Percentiles rank a stretch among this genome's conserved stretches.
These are phyloP conservation scores for Acanthamoeba castellanii DNA, from an alignment of 208 protist species.

Conservation along the genomic window DNA sequence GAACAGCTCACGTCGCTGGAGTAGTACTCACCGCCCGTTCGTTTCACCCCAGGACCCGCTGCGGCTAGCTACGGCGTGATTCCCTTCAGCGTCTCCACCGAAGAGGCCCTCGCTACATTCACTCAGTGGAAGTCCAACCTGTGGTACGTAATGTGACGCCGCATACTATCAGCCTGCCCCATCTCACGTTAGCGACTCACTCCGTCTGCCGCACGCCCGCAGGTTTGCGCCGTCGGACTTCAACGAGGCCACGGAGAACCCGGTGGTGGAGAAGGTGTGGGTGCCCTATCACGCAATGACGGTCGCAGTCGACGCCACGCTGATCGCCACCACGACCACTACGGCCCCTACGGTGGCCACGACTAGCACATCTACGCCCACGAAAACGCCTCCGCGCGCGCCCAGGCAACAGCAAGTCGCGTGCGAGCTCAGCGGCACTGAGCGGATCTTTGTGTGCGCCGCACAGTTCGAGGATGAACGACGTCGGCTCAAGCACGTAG, in stretches of 20 bases:
- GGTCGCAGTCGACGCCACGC: constrained; percentile 2
- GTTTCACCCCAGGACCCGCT: neutral
- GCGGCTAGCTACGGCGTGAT: neutral
- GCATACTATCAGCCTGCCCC: neutral
- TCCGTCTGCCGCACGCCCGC: neutral
- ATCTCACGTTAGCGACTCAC: neutral
- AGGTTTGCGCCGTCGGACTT: constrained; percentile 38
- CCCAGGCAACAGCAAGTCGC: neutral
- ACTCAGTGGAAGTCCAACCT: constrained; percentile 1
- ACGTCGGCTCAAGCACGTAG: neutral
- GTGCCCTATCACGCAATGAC: constrained; percentile 28
- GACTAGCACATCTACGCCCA: neutral
- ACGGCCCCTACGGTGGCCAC: neutral
- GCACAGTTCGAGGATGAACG: neutral
- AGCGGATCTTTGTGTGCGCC: constrained; percentile 1
- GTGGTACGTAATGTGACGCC: neutral
- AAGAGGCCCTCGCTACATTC: neutral
- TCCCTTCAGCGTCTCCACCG: neutral
- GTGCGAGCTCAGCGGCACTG: neutral
- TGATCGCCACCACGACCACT: neutral
- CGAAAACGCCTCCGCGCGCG: neutral
- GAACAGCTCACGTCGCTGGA: too few relatives aligned
- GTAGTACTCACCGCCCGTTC: neutral
- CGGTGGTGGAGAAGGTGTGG: constrained; percentile 3
- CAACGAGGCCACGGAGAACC: neutral